A percentile compares a stretch with the other conserved stretches of the same genome.
Conservation (phyloP, 306 rosid genomes). For the Malus asiatica region DNA sequence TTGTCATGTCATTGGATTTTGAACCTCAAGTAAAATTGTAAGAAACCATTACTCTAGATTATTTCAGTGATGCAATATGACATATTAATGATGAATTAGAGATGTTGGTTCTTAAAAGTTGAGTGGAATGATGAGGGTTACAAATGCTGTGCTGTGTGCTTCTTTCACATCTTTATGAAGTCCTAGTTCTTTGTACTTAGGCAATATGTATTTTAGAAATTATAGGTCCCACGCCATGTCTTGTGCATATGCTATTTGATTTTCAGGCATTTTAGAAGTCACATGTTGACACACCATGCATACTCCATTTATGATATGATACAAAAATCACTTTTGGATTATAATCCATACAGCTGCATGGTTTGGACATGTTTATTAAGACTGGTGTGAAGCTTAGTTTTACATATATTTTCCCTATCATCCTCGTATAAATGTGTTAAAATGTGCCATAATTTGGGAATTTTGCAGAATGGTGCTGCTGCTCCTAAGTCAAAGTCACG, state of each 20-base stretch:
- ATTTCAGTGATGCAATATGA: background rate
- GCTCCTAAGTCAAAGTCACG: conserved; percentile 72
- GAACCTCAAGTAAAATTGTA: background rate
- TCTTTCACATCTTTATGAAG: background rate
- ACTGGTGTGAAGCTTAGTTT: background rate
- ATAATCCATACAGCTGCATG: background rate
- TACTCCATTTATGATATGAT: background rate
- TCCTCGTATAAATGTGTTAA: background rate
- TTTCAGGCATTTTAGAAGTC: background rate
- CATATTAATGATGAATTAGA: background rate
- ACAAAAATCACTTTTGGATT: background rate
- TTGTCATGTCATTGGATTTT: background rate
- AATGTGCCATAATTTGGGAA: background rate
- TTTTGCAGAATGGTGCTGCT: conserved; percentile 55
- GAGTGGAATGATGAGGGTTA: background rate
- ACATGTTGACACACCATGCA: background rate
- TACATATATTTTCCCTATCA: background rate
- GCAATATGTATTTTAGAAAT: background rate
- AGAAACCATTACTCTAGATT: background rate
- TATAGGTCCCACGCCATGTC: background rate
- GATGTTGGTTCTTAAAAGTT: background rate
- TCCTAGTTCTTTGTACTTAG: background rate
- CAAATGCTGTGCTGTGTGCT: background rate
- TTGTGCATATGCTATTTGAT: background rate
- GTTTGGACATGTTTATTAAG: background rate